These are phyloP conservation scores for Mortierella sp. DNA, from an alignment of 371 early-diverging fungal genomes.

Conservation along the genomic window DNA sequence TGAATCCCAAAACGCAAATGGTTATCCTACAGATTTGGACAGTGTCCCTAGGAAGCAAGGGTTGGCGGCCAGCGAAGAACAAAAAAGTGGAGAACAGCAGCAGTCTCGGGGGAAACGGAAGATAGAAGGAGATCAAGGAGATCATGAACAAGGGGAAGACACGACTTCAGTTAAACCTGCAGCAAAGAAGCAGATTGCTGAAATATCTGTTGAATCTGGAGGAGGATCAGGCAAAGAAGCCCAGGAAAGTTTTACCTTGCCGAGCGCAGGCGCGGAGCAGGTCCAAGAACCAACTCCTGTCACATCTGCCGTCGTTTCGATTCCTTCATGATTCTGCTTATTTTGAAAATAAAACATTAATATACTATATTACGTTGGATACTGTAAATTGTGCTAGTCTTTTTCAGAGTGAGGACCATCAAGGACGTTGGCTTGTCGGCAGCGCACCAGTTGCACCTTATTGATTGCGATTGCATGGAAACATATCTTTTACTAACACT, in stretches of 20 bases:
- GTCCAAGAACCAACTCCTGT: not conserved
- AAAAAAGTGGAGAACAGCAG: not conserved
- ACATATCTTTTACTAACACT: no score
- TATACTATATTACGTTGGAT: no score
- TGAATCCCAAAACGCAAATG: constrained; percentile 28
- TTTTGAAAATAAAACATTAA: no score
- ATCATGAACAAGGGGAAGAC: not conserved
- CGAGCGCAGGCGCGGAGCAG: constrained; percentile 25
- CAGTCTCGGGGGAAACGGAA: constrained; percentile 38
- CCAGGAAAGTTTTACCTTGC: constrained; percentile 1
- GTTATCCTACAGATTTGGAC: constrained; percentile 41
- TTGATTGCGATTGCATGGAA: no score
- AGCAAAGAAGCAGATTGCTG: constrained; percentile 25
- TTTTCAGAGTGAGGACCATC: no score
- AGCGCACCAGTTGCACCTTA: no score
- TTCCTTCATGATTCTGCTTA: no score
- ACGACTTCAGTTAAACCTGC: not conserved
- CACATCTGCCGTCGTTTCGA: no score
- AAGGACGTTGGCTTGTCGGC: no score
- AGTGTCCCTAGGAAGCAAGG: constrained; percentile 16
- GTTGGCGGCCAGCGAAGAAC: not conserved
- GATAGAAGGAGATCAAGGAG: no score
- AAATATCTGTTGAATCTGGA: not conserved
- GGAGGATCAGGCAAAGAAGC: constrained; percentile 12
- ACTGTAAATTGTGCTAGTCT: no score